These are phyloP conservation scores for Vitrella brassicaformis DNA, from an alignment of 73 alveolate genomes.

Conservation along the genomic window DNA sequence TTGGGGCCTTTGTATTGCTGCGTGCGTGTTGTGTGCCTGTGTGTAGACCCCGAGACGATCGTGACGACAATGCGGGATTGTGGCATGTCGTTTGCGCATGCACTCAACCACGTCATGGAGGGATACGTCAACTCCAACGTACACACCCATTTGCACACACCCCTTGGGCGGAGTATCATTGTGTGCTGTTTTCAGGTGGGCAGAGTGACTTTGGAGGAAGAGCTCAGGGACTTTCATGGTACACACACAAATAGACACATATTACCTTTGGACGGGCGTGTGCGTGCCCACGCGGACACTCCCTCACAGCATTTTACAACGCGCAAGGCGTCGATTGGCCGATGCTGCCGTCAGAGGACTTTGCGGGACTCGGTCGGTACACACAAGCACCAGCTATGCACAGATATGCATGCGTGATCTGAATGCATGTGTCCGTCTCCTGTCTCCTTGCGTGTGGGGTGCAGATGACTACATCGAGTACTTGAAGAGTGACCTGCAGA, in stretches of 20 bases:
- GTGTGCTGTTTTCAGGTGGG: not conserved
- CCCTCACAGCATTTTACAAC: not conserved
- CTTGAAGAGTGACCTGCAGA: slow-evolving; percentile 14
- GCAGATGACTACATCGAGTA: slow-evolving; percentile 15
- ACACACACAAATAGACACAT: slow-evolving; percentile 16
- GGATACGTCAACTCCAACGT: not conserved
- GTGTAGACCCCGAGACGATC: not conserved
- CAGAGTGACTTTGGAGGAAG: slow-evolving; percentile 17
- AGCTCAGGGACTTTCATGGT: slow-evolving; percentile 13
- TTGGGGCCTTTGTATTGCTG: not conserved
- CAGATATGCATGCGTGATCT: no score
- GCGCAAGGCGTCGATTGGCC: not conserved
- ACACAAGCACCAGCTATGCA: slow-evolving; percentile 1
- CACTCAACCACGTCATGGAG: slow-evolving; percentile 32
- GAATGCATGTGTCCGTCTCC: not conserved
- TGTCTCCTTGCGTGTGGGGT: not conserved
- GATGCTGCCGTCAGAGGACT: slow-evolving; percentile 34
- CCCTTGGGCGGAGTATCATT: not conserved
- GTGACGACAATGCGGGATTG: slow-evolving; percentile 1
- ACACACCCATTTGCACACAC: not conserved
- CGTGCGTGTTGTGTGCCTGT: not conserved
- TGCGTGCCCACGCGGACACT: not conserved
- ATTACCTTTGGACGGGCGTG: slow-evolving; percentile 4
- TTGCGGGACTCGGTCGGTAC: slow-evolving; percentile 15
- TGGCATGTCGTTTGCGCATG: slow-evolving; percentile 30